phyloP scores from a whole-genome alignment of 1,284 basidiomycete genomes.

The Puccinia polysora region DNA sequence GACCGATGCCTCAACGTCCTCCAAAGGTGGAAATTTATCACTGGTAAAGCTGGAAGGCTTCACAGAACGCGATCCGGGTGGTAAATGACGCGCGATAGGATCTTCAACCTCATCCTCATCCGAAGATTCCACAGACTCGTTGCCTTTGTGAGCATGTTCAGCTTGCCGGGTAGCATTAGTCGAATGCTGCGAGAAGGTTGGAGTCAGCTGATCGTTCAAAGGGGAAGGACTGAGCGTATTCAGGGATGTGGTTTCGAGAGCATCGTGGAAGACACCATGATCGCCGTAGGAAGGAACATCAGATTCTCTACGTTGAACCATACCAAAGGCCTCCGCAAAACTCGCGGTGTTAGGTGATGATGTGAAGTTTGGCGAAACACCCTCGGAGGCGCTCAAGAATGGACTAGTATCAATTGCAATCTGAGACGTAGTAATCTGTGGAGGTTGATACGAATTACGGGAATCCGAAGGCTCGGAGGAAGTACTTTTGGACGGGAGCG shows the following conservation, averaged over 20 bases:
- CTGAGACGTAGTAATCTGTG: not conserved
- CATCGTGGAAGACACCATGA: not conserved
- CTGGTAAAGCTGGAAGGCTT: not conserved
- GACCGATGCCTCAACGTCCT: slow-evolving; percentile 23
- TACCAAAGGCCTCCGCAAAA: slow-evolving; percentile 27
- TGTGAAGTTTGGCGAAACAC: not conserved
- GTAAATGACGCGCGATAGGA: slow-evolving; percentile 9
- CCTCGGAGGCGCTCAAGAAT: slow-evolving; percentile 5
- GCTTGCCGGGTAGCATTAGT: not conserved
- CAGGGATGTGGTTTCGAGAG: slow-evolving; percentile 4
- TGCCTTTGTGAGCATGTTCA: not conserved
- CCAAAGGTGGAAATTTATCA: slow-evolving; percentile 22
- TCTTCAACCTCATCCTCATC: slow-evolving; percentile 37
- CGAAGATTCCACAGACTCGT: slow-evolving; percentile 8
- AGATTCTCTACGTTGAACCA: not conserved
- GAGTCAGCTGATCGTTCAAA: not conserved
- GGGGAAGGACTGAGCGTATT: not conserved
- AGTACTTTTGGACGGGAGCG: not conserved
- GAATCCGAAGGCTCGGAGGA: not conserved
- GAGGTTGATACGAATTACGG: not conserved
- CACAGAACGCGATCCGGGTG: slow-evolving; percentile 9
- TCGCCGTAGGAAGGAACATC: slow-evolving; percentile 6
- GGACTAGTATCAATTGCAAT: not conserved
- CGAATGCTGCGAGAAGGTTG: not conserved
- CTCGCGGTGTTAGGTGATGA: slow-evolving; percentile 4